Evolutionary conservation across 2,329 filamentous ascomycete species (phyloP).

Genomic region (Fulvia fulva): DNA sequence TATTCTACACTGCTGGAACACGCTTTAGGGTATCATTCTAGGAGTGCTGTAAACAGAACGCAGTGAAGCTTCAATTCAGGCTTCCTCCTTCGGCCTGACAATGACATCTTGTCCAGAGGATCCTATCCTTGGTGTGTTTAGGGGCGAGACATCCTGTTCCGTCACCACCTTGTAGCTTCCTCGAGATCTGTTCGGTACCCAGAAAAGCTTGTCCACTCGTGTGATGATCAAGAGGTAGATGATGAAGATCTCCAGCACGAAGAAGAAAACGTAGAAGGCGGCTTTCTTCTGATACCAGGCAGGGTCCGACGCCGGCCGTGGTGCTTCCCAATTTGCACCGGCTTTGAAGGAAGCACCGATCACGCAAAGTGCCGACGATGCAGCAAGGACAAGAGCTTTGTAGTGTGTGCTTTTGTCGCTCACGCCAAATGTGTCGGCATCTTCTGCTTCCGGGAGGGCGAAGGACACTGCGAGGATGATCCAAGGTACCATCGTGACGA

Average conservation of each 20-base stretch:
- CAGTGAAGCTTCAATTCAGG: not conserved
- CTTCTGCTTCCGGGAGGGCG: slow-evolving; percentile 10
- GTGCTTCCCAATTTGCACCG: slow-evolving; percentile 25
- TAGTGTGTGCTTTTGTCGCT: slow-evolving; percentile 16
- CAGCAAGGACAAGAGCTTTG: slow-evolving; percentile 21
- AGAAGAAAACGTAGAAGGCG: slow-evolving; percentile 30
- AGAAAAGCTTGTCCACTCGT: slow-evolving; percentile 28
- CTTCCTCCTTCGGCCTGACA: not conserved
- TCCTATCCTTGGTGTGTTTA: not conserved
- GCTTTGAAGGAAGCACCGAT: slow-evolving; percentile 27
- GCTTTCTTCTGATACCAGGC: slow-evolving; percentile 32
- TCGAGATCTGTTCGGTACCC: slow-evolving; percentile 29
- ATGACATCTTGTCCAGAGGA: not conserved
- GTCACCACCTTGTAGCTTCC: slow-evolving; percentile 11
- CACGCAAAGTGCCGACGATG: slow-evolving; percentile 17
- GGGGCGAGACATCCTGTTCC: too few relatives aligned
- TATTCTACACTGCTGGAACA: not conserved
- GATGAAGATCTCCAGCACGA: slow-evolving; percentile 31
- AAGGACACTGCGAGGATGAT: slow-evolving; percentile 19
- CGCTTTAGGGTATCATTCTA: not conserved
- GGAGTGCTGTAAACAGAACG: not conserved
- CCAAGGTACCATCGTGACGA: slow-evolving; percentile 23
- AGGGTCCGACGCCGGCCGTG: slow-evolving; percentile 23
- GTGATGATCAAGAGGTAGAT: slow-evolving; percentile 25
- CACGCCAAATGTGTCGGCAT: slow-evolving; percentile 18